Evolutionary conservation across 2,329 filamentous ascomycete species (phyloP).

Genomic region (Paraphoma sp.): DNA sequence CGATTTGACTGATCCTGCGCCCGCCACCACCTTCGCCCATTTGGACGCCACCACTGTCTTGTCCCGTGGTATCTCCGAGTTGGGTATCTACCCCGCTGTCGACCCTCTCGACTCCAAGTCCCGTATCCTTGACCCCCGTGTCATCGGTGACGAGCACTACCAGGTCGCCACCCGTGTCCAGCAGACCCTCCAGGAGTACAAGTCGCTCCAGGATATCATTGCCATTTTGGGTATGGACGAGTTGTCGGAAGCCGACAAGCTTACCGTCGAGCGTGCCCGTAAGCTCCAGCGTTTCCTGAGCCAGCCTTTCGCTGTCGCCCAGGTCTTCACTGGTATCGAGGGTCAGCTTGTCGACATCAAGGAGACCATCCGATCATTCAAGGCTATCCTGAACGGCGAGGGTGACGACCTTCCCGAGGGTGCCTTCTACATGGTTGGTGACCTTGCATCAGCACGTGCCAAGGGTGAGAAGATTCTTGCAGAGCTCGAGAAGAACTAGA

Average conservation of each 20-base stretch:
- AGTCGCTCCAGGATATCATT: constrained; percentile 99
- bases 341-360: constrained; percentile 97
- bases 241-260: constrained; percentile 98
- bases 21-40: constrained; percentile 99
- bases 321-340: constrained; percentile 92
- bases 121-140: constrained; percentile 98
- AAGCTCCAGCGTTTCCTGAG: constrained; percentile 99
- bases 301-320: constrained; percentile 94
- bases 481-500: constrained; percentile 72
- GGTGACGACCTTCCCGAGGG: constrained; percentile 94
- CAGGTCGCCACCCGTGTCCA: constrained; percentile 91
- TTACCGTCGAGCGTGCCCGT: constrained; percentile 99
- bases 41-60: constrained; percentile 99
- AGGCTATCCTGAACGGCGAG: constrained; percentile 94
- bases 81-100: constrained; percentile 99
- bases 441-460: constrained; percentile 75
- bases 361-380: constrained; percentile 97
- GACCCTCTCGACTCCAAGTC: constrained; percentile 99
- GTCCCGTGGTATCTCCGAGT: constrained; percentile 99
- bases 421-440: constrained; percentile 52
- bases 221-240: constrained; percentile 99
- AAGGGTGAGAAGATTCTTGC: constrained; percentile 99
- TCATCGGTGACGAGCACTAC: constrained; percentile 99
- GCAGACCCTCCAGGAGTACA: constrained; percentile 99
- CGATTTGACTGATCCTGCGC: constrained; percentile 99